phyloP scores from a whole-genome alignment of 805 yeast genomes.

The Candida wancherniae region DNA sequence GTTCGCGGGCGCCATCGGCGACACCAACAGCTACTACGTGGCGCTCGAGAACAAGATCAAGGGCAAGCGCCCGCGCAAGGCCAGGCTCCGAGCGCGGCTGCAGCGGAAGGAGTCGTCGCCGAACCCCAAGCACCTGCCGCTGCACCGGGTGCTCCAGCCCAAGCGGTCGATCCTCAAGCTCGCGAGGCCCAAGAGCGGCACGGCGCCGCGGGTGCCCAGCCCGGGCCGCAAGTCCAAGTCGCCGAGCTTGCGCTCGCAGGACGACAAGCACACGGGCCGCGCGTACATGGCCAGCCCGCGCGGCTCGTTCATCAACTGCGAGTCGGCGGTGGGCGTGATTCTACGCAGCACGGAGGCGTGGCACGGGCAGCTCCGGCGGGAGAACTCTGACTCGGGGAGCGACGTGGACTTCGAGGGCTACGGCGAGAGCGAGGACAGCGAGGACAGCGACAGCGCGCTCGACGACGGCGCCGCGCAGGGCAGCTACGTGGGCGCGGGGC shows the following conservation, averaged over 20 bases:
- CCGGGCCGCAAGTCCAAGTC: no score
- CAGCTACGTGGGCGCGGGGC: no score
- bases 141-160: slow-evolving; percentile 38
- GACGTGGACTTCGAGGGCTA: no score
- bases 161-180: slow-evolving; percentile 37
- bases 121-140: slow-evolving; percentile 33
- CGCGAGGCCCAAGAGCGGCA: not conserved
- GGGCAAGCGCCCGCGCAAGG: slow-evolving; percentile 6
- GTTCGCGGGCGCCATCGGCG: slow-evolving; percentile 3
- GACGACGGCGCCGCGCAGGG: no score
- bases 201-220: not conserved
- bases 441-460: no score
- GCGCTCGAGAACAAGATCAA: slow-evolving; percentile 11
- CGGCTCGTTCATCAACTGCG: slow-evolving; percentile 10
- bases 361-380: no score
- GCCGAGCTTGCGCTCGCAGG: no score
- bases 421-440: no score
- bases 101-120: slow-evolving; percentile 5
- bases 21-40: slow-evolving; percentile 20
- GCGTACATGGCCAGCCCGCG: slow-evolving; percentile 15
- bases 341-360: slow-evolving; percentile 1
- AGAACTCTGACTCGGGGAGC: no score
- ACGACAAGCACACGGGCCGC: not conserved
- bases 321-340: slow-evolving; percentile 9
- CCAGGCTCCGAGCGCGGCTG: no score